Percentiles rank a stretch among this genome's conserved stretches.
Conservation (phyloP, 495 filamentous ascomycete genomes). For the Barbatosphaeria neglecta region DNA sequence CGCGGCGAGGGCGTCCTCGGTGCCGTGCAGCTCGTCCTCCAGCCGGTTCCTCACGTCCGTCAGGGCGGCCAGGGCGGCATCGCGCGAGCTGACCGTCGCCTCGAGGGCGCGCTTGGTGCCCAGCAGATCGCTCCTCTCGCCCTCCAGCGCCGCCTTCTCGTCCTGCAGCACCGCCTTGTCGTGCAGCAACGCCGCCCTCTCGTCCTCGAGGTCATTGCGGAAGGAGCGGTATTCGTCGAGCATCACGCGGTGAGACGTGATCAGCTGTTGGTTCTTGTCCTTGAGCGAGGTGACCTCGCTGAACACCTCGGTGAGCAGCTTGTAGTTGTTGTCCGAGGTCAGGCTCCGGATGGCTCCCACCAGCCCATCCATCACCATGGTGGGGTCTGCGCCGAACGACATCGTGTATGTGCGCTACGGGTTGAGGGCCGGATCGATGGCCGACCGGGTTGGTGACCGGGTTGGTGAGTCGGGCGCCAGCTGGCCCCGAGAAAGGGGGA, state of each 20-base stretch:
- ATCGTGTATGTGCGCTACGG: not conserved
- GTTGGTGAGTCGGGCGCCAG: too few species aligned
- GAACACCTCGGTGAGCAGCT: conserved; percentile 26
- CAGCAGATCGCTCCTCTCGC: too few species aligned
- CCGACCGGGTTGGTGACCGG: too few species aligned
- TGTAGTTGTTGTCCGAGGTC: conserved; percentile 25
- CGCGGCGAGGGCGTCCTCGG: conserved; percentile 16
- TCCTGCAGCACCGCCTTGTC: conserved; percentile 19
- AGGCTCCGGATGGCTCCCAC: conserved; percentile 25
- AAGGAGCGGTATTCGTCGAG: conserved; percentile 24
- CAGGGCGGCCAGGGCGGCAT: not conserved
- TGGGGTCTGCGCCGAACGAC: conserved; percentile 6
- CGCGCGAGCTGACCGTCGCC: not conserved
- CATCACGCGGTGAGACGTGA: conserved; percentile 18
- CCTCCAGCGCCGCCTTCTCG: conserved; percentile 6
- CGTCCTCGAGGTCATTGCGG: conserved; percentile 20
- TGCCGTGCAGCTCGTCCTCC: conserved; percentile 1
- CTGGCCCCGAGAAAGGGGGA: too few species aligned
- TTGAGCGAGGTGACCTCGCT: conserved; percentile 25
- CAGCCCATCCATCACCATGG: conserved; percentile 21
- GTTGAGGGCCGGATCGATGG: not conserved
- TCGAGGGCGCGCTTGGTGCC: not conserved
- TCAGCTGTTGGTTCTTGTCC: conserved; percentile 22
- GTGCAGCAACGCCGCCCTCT: conserved; percentile 11
- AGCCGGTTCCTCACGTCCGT: not conserved